Percentiles rank a stretch among this genome's conserved stretches.
phyloP scores from a whole-genome alignment of 2,329 filamentous ascomycete genomes.

The Coniochaeta sp. region DNA sequence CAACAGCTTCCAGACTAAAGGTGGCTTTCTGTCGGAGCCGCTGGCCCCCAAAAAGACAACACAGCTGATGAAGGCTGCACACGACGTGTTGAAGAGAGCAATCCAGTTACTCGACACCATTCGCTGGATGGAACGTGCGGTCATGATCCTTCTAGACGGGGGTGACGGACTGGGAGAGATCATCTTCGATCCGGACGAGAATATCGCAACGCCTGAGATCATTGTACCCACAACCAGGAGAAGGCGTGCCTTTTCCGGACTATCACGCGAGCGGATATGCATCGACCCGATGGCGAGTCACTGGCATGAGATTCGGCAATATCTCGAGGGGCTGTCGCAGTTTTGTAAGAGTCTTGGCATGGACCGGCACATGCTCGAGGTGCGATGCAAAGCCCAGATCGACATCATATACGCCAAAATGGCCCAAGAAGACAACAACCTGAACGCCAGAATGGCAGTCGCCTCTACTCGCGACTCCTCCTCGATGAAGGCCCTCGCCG shows the following conservation, averaged over 20 bases:
- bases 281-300: constrained; percentile 23
- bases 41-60: constrained; percentile 29
- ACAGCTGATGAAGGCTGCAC: constrained; percentile 37
- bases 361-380: constrained; percentile 36
- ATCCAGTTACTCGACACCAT: constrained; percentile 38
- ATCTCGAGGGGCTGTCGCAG: constrained; percentile 33
- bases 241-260: constrained; percentile 10
- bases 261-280: constrained; percentile 9
- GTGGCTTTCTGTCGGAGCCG: constrained; percentile 12
- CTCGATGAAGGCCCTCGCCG: constrained; percentile 39
- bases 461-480: constrained; percentile 33
- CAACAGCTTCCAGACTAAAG: constrained; percentile 13
- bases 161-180: constrained; percentile 32
- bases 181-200: constrained; percentile 12
- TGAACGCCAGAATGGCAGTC: constrained; percentile 33
- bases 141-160: constrained; percentile 33
- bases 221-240: constrained; percentile 6
- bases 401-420: constrained; percentile 42
- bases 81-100: constrained; percentile 35
- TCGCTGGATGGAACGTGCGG: constrained; percentile 37
- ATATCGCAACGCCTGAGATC: background rate
- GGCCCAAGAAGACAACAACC: constrained; percentile 39
- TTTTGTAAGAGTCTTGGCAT: constrained; percentile 37
- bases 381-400: constrained; percentile 36
- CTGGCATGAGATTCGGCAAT: constrained; percentile 40